A percentile compares a stretch with the other conserved stretches of the same genome.
Evolutionary conservation across 192 early-diverging fungal species (phyloP).

Genomic region (Rhizophlyctis rosea): DNA sequence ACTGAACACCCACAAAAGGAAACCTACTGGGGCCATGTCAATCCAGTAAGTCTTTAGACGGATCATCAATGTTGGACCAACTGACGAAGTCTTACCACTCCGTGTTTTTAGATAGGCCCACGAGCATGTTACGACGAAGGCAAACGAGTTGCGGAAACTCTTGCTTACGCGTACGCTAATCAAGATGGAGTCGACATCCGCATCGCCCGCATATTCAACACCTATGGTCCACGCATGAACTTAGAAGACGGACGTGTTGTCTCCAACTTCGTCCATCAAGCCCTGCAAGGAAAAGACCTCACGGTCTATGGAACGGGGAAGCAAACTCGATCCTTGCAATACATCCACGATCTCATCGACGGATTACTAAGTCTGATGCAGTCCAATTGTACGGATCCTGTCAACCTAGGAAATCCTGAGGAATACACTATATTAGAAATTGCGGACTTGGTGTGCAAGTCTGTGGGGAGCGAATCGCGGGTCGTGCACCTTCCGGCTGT

Average conservation of each 20-base stretch:
- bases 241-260: slow-evolving; percentile 79
- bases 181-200: slow-evolving; percentile 74
- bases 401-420: slow-evolving; percentile 86
- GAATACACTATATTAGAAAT: slow-evolving; percentile 78
- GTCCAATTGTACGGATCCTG: slow-evolving; percentile 58
- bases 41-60: slow-evolving; percentile 24
- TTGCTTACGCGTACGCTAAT: slow-evolving; percentile 73
- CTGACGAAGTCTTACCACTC: too few relatives aligned
- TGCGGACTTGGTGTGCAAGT: slow-evolving; percentile 68
- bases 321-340: slow-evolving; percentile 82
- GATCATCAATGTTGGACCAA: not conserved
- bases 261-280: slow-evolving; percentile 83
- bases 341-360: slow-evolving; percentile 80
- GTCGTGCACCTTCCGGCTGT: slow-evolving; percentile 65
- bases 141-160: slow-evolving; percentile 79
- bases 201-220: slow-evolving; percentile 77
- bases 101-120: slow-evolving; percentile 76
- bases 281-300: slow-evolving; percentile 66
- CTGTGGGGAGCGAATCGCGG: slow-evolving; percentile 51
- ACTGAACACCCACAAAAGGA: slow-evolving; percentile 78
- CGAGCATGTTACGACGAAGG: slow-evolving; percentile 87
- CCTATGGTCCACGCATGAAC: slow-evolving; percentile 80
- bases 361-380: slow-evolving; percentile 75
- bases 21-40: slow-evolving; percentile 66
- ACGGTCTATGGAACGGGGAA: slow-evolving; percentile 78